Base-by-base conservation (phyloP, 352 stramenopile species). In the Globisporangium alternatum region DNA sequence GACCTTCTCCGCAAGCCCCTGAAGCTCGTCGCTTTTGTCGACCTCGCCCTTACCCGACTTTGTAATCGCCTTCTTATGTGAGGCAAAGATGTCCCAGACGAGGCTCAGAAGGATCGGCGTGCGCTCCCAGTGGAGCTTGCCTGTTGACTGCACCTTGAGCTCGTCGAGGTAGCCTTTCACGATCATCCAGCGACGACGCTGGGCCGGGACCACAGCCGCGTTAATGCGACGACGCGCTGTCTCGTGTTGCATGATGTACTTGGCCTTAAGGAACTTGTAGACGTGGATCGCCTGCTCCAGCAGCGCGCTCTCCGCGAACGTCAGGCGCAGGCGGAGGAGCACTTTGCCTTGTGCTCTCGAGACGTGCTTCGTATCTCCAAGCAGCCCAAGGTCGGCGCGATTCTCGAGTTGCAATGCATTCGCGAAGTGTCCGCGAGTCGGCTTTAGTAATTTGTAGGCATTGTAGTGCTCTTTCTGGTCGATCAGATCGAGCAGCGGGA, bases 21-120 rank as follows among this genome's bases (percentile, higher is more conserved):
- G 61, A 0, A 75, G 62, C 33, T 81, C 64, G 13, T 80, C 67
- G 31, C 72, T 47, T 21, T 82, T 68, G 5, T 79, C 73, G 3
- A 28, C 55, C 49, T 61, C 33, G 3, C 48, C 28, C 17, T 49
- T 37, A 7, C 49, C 25, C 0, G 55, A 47, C 49, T 67, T 47
- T 8, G 49, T 41, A 31, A 57, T 58, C 4, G 59, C 62, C 43
- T 63, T 77, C 48, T 77, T 69, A 10, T 74, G 68, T 2, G 78
- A 55, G 5, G 72, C 37, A 57, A 92, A 92, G 64, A 90, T 89
- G 48, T 92, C 83, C 79, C 83, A 89, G 7, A 92, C 78, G 3
- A 89, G 71, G 41, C 70, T 88, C 9, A 92, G 65, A 10, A 92
- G 56, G 28, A 88, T 66, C 7, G 83, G 83, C 0, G 83, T 90